Base-by-base conservation (phyloP, 768 basidiomycete genomes). In the Russula sp. region DNA sequence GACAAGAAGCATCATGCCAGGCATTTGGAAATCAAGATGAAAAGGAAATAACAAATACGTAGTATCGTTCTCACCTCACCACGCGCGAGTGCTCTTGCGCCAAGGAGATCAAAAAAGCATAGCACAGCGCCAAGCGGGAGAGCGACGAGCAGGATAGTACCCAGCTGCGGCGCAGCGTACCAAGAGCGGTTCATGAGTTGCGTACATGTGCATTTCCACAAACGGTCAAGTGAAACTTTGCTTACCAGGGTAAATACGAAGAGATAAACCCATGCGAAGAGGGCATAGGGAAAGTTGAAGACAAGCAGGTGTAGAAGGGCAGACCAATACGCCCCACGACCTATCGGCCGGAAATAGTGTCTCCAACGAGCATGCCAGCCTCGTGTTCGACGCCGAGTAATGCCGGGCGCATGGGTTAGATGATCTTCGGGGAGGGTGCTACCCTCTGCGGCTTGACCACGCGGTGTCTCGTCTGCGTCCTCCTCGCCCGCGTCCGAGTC, bases 161-260 rank as follows among this genome's bases (percentile, higher is more conserved):
- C 90, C 0, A 84, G 80, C 89, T 92, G 66, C 59, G 65, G 25
- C 61, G 14, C 41, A 14, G 46, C 46, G 22, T 35, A 25, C 4
- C 5, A 14, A 29, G 3, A 1, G 16, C 34, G 22, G 29, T 32
- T 25, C 35, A 48, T 22, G 25, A 34, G 22, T 53, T 11, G 14
- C 10, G 14, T 14, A 13, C 13, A 34, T 14, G 29, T 49, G 8
- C 14, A 9, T 8, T 50, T 9, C 53, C 25, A 47, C 25, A 54
- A n/a, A 36, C 50, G 56, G 20, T 53, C n/a, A 43, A 77, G 42
- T 32, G 45, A n/a, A 42, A 43, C 18, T 43, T 7, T 22, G 13
- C 85, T 67, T 67, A 90, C 90, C 72, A 93, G 73, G 0, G 90
- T 92, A 68, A 91, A 87, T 11, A 89, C 83, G 67, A 92, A 90